These are phyloP conservation scores for Calonectria pteridis DNA, from an alignment of 2,329 filamentous ascomycete species.

Conservation along the genomic window DNA sequence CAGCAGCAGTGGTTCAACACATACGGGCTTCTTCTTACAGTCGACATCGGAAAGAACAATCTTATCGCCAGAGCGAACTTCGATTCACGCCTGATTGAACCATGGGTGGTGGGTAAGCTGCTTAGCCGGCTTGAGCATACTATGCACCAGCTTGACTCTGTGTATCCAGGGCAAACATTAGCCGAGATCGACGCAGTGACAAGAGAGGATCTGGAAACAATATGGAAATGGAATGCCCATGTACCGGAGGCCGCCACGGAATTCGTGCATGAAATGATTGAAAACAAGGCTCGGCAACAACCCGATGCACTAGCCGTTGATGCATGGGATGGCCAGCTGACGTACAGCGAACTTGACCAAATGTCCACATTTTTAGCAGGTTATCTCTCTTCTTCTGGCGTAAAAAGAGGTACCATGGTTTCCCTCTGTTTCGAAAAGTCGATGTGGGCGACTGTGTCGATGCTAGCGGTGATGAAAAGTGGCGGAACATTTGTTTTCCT, in stretches of 20 bases:
- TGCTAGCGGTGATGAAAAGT: neutral
- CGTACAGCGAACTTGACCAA: neutral
- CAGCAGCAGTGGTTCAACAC: neutral
- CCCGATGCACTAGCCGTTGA: neutral
- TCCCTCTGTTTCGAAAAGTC: neutral
- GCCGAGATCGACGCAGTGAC: conserved; percentile 24
- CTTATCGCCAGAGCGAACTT: neutral
- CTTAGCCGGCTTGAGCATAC: conserved; percentile 20
- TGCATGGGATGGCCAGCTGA: too few relatives aligned
- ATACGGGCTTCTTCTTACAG: neutral
- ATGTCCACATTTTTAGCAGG: neutral
- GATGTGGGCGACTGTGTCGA: neutral
- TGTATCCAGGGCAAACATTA: neutral
- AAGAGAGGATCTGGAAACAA: conserved; percentile 29
- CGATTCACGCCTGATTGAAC: neutral
- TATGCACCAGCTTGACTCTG: conserved; percentile 2
- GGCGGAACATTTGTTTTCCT: neutral
- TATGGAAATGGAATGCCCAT: conserved; percentile 25
- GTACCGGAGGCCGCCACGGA: conserved; percentile 29
- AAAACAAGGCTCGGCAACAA: conserved; percentile 1
- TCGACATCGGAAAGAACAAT: neutral
- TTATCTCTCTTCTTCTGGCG: neutral
- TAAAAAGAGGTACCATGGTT: neutral
- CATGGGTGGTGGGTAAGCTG: neutral
- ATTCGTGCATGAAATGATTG: conserved; percentile 33